phyloP scores from a whole-genome alignment of 2,329 filamentous ascomycete genomes.

The Nemania sp. region DNA sequence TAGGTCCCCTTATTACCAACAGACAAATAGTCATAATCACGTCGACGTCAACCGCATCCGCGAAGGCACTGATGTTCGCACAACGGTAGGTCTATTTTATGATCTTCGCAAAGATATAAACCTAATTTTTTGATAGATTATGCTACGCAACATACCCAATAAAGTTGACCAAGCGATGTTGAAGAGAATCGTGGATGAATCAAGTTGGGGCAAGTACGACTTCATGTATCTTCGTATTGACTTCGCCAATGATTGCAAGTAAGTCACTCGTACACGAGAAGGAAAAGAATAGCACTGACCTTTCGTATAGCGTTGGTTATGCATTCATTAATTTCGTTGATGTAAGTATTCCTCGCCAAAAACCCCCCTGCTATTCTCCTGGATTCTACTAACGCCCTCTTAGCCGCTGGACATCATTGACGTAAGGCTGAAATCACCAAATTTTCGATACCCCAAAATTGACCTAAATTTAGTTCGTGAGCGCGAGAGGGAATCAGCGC shows the following conservation, averaged over 20 bases:
- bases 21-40: constrained; percentile 68
- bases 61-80: constrained; percentile 78
- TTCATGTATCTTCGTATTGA: constrained; percentile 96
- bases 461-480: constrained; percentile 70
- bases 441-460: not conserved
- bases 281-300: constrained; percentile 41
- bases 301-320: constrained; percentile 80
- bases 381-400: constrained; percentile 57
- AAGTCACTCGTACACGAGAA: constrained; percentile 50
- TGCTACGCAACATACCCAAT: constrained; percentile 95
- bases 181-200: constrained; percentile 82
- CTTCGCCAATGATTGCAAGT: constrained; percentile 87
- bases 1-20: constrained; percentile 61
- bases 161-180: constrained; percentile 83
- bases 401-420: constrained; percentile 79
- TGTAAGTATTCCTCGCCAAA: constrained; percentile 60
- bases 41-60: constrained; percentile 72
- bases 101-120: not conserved
- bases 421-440: constrained; percentile 57
- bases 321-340: constrained; percentile 96
- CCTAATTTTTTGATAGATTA: constrained; percentile 70
- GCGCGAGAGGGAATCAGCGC: constrained; percentile 75
- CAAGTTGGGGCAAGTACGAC: constrained; percentile 85
- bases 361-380: constrained; percentile 22
- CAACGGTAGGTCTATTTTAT: constrained; percentile 68